These are phyloP conservation scores for Neofusicoccum cordaticola DNA, from an alignment of 2,329 filamentous ascomycete genomes.

Conservation along the genomic window DNA sequence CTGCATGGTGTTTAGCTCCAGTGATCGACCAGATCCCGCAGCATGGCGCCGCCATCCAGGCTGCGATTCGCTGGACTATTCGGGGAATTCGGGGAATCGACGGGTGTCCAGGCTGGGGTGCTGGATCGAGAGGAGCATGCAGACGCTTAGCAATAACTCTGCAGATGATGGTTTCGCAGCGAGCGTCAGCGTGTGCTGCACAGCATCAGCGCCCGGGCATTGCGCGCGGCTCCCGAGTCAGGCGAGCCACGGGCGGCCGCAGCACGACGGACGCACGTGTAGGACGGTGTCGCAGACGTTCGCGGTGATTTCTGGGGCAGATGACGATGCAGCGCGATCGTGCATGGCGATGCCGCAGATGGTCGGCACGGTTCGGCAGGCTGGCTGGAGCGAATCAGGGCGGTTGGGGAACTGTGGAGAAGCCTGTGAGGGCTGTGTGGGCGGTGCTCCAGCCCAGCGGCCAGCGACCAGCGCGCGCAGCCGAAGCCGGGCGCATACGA, in stretches of 20 bases:
- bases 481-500: neutral
- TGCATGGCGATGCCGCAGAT: neutral
- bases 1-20: neutral
- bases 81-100: neutral
- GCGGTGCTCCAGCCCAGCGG: neutral
- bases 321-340: neutral
- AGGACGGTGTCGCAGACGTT: too few relatives aligned
- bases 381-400: neutral
- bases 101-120: neutral
- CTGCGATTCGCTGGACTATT: neutral
- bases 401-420: constrained; percentile 1
- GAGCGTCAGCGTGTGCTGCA: too few relatives aligned
- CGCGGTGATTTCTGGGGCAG: neutral
- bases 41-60: neutral
- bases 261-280: too few relatives aligned
- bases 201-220: too few relatives aligned
- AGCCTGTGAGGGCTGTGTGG: neutral
- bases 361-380: neutral
- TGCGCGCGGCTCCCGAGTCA: too few relatives aligned
- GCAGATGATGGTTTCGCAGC: neutral
- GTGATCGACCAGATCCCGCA: neutral
- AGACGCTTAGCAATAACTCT: neutral
- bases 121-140: too few relatives aligned
- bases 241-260: too few relatives aligned
- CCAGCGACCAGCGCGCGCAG: too few relatives aligned